Conservation (phyloP, 2,329 filamentous ascomycete species). For the Emericellopsis atlantica region DNA sequence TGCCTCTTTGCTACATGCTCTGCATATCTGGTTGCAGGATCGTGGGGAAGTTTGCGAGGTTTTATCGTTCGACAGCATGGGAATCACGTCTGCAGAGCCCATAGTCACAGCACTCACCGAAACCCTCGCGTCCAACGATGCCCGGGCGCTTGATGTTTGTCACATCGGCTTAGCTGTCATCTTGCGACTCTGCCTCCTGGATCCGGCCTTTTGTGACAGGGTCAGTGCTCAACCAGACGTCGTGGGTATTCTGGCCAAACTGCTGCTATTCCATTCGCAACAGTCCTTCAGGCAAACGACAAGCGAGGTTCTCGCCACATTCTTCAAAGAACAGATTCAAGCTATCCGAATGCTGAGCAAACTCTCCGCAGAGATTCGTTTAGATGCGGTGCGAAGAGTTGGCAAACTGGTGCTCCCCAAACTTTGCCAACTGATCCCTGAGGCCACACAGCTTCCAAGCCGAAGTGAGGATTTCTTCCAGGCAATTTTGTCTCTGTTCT, state of each 20-base stretch:
- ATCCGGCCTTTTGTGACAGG: slow-evolving; percentile 3
- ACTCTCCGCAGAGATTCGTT: too few species aligned
- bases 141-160: background rate
- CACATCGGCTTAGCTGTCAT: background rate
- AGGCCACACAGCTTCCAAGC: slow-evolving; percentile 5
- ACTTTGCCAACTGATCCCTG: background rate
- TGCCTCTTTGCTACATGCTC: too few species aligned
- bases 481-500: background rate
- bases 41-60: too few species aligned
- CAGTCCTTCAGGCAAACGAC: too few species aligned
- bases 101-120: background rate
- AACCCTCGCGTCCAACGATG: background rate
- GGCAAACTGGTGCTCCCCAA: too few species aligned
- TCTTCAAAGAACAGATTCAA: too few species aligned
- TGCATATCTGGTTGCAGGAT: too few species aligned
- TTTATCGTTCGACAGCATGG: background rate
- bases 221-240: slow-evolving; percentile 7
- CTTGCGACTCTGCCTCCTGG: slow-evolving; percentile 1
- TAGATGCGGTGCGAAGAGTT: too few species aligned
- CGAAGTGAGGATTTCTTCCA: slow-evolving; percentile 15
- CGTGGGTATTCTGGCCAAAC: too few species aligned
- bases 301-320: too few species aligned
- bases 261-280: too few species aligned
- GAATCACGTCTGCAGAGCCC: background rate
- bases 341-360: too few species aligned